Base-by-base conservation (phyloP, 2,329 filamentous ascomycete genomes). In the Akanthomyces uredinophilus region DNA sequence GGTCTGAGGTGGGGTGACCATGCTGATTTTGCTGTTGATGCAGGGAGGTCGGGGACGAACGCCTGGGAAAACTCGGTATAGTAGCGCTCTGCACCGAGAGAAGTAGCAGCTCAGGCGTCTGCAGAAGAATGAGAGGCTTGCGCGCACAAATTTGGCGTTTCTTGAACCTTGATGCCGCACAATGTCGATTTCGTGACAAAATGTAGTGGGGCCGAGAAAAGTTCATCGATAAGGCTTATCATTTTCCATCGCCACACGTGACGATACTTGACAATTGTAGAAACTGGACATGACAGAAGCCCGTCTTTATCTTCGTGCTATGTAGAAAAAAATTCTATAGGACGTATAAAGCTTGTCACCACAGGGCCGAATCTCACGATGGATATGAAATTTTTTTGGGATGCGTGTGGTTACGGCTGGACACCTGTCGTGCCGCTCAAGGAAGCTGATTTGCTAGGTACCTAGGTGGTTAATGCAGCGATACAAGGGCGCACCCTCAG, bases 141-240 rank as follows among this genome's bases (percentile, higher is more conserved):
- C 24, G 14, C 3, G 20, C 20, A 35, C 22, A 41, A 50, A 39
- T 50, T 20, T 35, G 32, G 16, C 11, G 20, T 27, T 10, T 27
- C 16, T 41, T 35, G 20, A 39, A 49, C 44, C 35, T 60, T 49
- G 56, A 60, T 60, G 44, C 47, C 37, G 46, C 56, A 51, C 56
- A 60, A 60, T 43, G 49, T 54, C 35, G 37, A 46, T 53, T 52
- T 58, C 20, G 50, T 39, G 58, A 47, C 46, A 60, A 53, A 53
- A 46, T 39, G 5, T 60, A 32, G 58, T 47, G 58, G 58, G 58
- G 58, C 50, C 37, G n/a, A 54, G 46, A 60, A 60, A 60, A 60
- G 58, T 53, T 60, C 18, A 59, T 53, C 39, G 58, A 60, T 60
- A 60, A 60, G 49, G 32, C 57, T 60, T 53, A 60, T 60, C 58